These are phyloP conservation scores for Sclerotinia sclerotiorum DNA, from an alignment of 2,329 filamentous ascomycete species.

Conservation along the genomic window DNA sequence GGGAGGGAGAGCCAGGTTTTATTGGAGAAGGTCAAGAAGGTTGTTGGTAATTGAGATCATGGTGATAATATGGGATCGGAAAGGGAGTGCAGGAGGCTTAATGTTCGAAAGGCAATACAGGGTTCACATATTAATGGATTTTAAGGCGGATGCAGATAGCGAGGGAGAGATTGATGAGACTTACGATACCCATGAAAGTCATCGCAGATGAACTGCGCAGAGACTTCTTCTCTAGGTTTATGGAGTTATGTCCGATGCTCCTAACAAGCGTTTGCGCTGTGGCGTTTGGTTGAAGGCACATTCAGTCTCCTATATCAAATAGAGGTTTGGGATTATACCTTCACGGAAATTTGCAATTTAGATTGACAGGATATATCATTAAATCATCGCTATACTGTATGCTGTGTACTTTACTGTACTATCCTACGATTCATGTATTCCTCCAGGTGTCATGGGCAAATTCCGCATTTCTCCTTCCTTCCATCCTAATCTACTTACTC, in stretches of 20 bases:
- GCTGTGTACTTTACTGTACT: neutral
- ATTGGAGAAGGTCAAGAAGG: constrained; percentile 61
- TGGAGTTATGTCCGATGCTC: constrained; percentile 2
- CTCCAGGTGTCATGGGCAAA: neutral
- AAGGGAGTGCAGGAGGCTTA: no score
- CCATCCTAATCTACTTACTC: neutral
- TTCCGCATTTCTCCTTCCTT: neutral
- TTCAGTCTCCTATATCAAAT: neutral
- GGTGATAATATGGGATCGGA: neutral
- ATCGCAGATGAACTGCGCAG: neutral
- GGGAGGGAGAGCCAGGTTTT: constrained; percentile 67
- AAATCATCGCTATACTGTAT: neutral
- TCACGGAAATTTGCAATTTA: neutral
- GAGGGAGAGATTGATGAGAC: neutral
- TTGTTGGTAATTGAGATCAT: constrained; percentile 36
- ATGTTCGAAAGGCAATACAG: neutral
- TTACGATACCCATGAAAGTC: constrained; percentile 23
- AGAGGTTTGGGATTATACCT: neutral
- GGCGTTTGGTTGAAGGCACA: neutral
- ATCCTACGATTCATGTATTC: neutral
- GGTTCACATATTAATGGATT: neutral
- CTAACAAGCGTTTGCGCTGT: constrained; percentile 15
- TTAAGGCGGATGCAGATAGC: neutral
- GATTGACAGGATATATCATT: neutral
- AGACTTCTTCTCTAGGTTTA: neutral